phyloP scores from a whole-genome alignment of 805 yeast species.

The Naumovozyma castellii region DNA sequence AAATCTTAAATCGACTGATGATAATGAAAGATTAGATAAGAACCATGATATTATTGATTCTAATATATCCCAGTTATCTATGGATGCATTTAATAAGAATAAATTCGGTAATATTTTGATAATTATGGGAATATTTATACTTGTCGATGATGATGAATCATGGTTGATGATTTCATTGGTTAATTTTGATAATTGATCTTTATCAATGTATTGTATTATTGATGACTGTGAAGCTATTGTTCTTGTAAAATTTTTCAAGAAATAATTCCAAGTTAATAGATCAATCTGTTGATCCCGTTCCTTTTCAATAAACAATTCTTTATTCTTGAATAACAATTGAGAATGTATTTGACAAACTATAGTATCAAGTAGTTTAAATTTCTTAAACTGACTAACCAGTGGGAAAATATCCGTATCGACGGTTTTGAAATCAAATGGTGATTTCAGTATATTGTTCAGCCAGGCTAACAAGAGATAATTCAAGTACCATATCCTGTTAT shows the following conservation, averaged over 20 bases:
- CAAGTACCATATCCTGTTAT: slow-evolving; percentile 34
- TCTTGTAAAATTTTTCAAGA: slow-evolving; percentile 7
- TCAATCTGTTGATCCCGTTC: slow-evolving; percentile 2
- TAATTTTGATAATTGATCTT: too few relatives aligned
- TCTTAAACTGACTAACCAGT: slow-evolving; percentile 28
- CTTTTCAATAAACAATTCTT: slow-evolving; percentile 7
- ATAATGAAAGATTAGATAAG: slow-evolving; percentile 35
- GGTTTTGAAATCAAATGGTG: slow-evolving; percentile 57
- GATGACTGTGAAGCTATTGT: too few relatives aligned
- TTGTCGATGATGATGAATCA: background rate
- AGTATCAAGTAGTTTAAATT: slow-evolving; percentile 36
- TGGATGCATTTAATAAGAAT: slow-evolving; percentile 13
- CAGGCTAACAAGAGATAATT: slow-evolving; percentile 51
- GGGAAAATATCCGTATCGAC: slow-evolving; percentile 29
- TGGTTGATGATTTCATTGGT: too few relatives aligned
- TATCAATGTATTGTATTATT: background rate
- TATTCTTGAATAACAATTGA: slow-evolving; percentile 24
- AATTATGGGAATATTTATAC: background rate
- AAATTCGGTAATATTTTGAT: slow-evolving; percentile 21
- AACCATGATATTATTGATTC: slow-evolving; percentile 44
- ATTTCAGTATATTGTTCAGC: slow-evolving; percentile 59
- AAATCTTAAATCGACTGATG: slow-evolving; percentile 51
- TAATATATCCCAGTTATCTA: slow-evolving; percentile 31
- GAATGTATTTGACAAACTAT: slow-evolving; percentile 27
- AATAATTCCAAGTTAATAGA: slow-evolving; percentile 13